Base-by-base conservation (phyloP, 2,329 filamentous ascomycete species). In the Diaporthe humulicola region DNA sequence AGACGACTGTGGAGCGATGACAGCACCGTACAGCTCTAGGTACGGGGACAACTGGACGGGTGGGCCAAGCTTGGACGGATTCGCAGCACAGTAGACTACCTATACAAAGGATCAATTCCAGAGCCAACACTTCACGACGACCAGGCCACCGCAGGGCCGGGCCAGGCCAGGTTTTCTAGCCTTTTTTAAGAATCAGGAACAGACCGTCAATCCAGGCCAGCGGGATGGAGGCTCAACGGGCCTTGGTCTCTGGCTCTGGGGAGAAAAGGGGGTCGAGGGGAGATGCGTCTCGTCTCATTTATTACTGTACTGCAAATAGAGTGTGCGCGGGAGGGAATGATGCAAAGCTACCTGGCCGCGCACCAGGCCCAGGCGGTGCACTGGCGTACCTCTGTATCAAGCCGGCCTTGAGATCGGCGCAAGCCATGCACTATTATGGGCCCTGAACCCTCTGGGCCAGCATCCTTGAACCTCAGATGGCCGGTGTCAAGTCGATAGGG, bases 11-110 rank as follows among this genome's bases (percentile, higher is more conserved):
- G 74, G 71, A 64, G 71, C 45, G n/a, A 75, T 75, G 74, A 75
- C 74, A 75, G 70, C 74, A 75, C 71, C 64, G 61, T 70, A 73
- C 74, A 75, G 67, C 36, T 54, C 17, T 70, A 70, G 38, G 22
- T 17, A 36, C 28, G 71, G 61, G 61, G 50, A 42, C 48, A 45
- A 38, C 60, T 56, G 61, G 60, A 42, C 71, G 52, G 38, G 64
- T 50, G 40, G 58, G 28, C 71, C 52, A 70, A 38, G 36, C 54
- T 69, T 73, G 38, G 60, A 38, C 42, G 60, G 45, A 66, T 30
- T 25, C n/a, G 58, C 61, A 22, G 25, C 40, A 70, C 50, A 22
- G 52, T 56, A n/a, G 52, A 25, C n/a, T n/a, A n/a, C n/a, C n/a
- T n/a, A n/a, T n/a, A n/a, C 66, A 56, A 57, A 38, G 50, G 67